These are phyloP conservation scores for Rhododendron kiyosumense DNA, from an alignment of 148 eudicot genomes.

Conservation along the genomic window DNA sequence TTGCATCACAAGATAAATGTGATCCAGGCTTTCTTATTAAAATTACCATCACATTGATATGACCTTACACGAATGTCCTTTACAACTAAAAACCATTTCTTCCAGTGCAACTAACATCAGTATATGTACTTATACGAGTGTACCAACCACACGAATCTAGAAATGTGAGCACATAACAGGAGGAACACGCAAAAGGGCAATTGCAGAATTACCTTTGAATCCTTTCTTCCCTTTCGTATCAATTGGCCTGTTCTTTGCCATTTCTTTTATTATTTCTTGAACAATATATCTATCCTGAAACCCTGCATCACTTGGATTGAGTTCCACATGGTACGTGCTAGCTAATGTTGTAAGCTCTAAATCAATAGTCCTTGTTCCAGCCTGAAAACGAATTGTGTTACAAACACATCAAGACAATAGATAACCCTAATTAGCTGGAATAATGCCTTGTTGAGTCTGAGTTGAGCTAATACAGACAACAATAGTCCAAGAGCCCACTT, in stretches of 20 bases:
- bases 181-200: background rate
- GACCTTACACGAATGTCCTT: background rate
- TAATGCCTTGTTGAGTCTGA: background rate
- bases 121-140: background rate
- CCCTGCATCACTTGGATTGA: constrained; percentile 95
- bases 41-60: background rate
- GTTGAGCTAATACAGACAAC: background rate
- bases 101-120: background rate
- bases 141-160: background rate
- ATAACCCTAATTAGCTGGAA: background rate
- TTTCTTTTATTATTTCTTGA: constrained; percentile 94
- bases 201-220: constrained; percentile 59
- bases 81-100: background rate
- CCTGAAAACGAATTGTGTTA: constrained; percentile 34
- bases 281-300: constrained; percentile 95
- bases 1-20: background rate
- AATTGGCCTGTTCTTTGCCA: constrained; percentile 95
- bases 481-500: background rate
- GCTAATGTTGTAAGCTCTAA: constrained; percentile 86
- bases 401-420: background rate
- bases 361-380: constrained; percentile 85
- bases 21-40: background rate
- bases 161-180: background rate
- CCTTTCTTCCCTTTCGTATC: constrained; percentile 88
- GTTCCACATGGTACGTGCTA: constrained; percentile 86